Evolutionary conservation across 257 asterid genomes (phyloP).

Genomic region (Solanum arcanum): DNA sequence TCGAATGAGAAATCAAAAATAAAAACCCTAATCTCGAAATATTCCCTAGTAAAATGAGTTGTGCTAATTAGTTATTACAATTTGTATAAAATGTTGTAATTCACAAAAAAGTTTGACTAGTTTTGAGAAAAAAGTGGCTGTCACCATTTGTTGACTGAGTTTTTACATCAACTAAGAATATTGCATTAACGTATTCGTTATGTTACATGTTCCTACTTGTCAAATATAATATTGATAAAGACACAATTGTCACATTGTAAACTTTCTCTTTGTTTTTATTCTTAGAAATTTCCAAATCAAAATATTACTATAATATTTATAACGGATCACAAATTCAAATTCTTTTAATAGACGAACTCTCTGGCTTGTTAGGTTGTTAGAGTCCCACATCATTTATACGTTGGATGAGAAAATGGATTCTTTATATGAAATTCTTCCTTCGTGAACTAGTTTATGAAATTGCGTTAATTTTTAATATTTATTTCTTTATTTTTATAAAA

Average conservation of each 20-base stretch:
- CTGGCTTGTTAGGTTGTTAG: not conserved
- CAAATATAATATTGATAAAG: not conserved
- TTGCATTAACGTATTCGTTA: not conserved
- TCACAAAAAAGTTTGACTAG: not conserved
- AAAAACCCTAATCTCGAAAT: not conserved
- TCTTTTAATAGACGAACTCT: not conserved
- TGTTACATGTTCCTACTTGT: not conserved
- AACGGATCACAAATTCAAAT: not conserved
- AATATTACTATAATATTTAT: not conserved
- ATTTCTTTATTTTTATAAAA: not conserved
- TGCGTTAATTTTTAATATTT: not conserved
- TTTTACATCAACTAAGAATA: not conserved
- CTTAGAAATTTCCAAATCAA: not conserved
- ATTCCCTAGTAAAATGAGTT: not conserved
- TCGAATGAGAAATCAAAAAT: no score
- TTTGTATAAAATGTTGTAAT: not conserved
- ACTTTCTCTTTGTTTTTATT: not conserved
- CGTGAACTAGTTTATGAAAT: not conserved
- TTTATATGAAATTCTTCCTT: accelerated
- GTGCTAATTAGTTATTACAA: not conserved
- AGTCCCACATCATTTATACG: not conserved
- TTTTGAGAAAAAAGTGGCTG: not conserved
- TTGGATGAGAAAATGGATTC: not conserved
- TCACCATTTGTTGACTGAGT: not conserved
- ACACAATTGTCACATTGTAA: not conserved